These are phyloP conservation scores for Entophlyctis luteolus DNA, from an alignment of 192 early-diverging fungal species.

Conservation along the genomic window DNA sequence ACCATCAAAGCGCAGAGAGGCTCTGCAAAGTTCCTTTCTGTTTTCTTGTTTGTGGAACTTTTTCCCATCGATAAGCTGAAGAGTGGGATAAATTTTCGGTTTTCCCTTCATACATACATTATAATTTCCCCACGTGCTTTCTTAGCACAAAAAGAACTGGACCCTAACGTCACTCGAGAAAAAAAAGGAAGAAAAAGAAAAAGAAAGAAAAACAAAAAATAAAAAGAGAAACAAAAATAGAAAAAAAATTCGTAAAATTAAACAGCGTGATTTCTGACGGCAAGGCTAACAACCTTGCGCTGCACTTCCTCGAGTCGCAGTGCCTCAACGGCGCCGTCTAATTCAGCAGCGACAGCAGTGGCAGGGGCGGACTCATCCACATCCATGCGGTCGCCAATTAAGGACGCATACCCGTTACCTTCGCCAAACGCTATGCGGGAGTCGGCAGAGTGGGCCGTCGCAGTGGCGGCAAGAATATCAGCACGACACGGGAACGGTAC, in stretches of 20 bases:
- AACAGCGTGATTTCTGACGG: slow-evolving; percentile 15
- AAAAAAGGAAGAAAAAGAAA: neutral
- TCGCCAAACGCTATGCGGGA: neutral
- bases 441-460: neutral
- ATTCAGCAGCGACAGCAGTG: neutral
- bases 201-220: too few species aligned
- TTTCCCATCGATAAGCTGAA: too few species aligned
- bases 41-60: too few species aligned
- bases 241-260: neutral
- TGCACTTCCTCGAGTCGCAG: slow-evolving; percentile 11
- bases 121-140: too few species aligned
- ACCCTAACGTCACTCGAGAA: neutral
- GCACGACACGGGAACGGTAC: neutral
- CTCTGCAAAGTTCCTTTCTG: too few species aligned
- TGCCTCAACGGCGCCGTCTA: slow-evolving; percentile 18
- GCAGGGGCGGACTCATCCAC: neutral
- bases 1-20: too few species aligned
- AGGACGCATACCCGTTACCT: neutral
- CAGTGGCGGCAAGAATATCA: neutral
- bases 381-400: neutral
- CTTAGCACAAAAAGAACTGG: neutral
- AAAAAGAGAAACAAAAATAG: neutral
- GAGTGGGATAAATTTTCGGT: neutral
- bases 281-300: slow-evolving; percentile 6
- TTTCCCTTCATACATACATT: neutral